Evolutionary conservation across 1,284 basidiomycete genomes (phyloP).

Genomic region (Irpex sp.): DNA sequence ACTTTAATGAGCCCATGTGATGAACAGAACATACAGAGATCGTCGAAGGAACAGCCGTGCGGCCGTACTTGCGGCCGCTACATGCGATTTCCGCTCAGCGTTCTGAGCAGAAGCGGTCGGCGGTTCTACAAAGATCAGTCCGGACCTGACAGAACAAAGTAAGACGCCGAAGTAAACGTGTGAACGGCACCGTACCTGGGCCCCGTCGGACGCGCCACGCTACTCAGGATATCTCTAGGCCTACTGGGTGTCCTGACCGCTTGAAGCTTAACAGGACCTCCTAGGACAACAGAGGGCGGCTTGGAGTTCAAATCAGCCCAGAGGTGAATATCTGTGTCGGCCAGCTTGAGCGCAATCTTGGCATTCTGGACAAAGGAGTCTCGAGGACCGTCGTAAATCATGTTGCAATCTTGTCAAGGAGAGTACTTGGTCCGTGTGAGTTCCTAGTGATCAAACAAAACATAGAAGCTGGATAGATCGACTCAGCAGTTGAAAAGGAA

Average conservation of each 20-base stretch:
- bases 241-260: not conserved
- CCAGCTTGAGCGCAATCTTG: conserved; percentile 9
- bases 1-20: not conserved
- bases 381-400: conserved; percentile 1
- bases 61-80: conserved; percentile 3
- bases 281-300: not conserved
- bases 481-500: not conserved
- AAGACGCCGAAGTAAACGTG: not conserved
- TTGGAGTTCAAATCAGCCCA: not conserved
- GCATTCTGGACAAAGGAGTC: conserved; percentile 10
- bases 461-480: not conserved
- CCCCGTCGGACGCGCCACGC: not conserved
- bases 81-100: not conserved
- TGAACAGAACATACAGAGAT: conserved; percentile 10
- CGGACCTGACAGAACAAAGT: not conserved
- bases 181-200: not conserved
- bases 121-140: not conserved
- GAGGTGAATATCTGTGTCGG: conserved; percentile 1
- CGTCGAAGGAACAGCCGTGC: conserved; percentile 9
- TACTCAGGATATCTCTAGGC: not conserved
- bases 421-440: not conserved
- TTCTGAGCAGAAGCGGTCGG: not conserved
- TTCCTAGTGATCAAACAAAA: not conserved
- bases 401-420: not conserved
- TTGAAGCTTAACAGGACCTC: not conserved